Conservation (phyloP, 805 yeast species). For the Starmerella stigmatis region DNA sequence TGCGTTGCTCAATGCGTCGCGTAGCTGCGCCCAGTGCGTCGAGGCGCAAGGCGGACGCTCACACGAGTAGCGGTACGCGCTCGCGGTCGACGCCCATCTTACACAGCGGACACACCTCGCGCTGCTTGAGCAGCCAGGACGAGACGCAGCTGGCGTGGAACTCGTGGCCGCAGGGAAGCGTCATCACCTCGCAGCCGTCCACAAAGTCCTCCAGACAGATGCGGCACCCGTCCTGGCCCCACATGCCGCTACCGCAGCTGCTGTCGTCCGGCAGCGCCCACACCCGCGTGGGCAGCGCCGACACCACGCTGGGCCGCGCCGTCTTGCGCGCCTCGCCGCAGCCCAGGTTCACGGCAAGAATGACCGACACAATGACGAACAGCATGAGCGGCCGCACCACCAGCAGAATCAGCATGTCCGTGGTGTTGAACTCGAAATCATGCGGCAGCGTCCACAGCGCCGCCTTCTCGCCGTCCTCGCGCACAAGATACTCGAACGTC, state of each 20-base stretch:
- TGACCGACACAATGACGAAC: constrained; percentile 30
- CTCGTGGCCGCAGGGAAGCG: constrained; percentile 51
- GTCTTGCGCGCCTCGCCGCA: constrained; percentile 30
- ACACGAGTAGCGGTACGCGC: constrained; percentile 8
- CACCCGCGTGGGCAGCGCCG: constrained; percentile 31
- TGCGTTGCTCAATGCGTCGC: too few species aligned
- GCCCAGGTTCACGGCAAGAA: constrained; percentile 31
- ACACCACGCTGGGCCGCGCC: constrained; percentile 33
- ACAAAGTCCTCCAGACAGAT: constrained; percentile 50
- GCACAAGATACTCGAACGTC: constrained; percentile 30
- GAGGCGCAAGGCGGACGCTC: too few species aligned
- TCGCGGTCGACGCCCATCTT: constrained; percentile 31
- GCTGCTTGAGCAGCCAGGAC: constrained; percentile 48
- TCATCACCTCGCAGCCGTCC: constrained; percentile 40
- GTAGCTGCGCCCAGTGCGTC: too few species aligned
- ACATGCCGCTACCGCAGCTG: neutral
- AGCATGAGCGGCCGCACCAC: constrained; percentile 35
- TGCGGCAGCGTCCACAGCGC: constrained; percentile 16
- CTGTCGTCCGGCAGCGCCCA: constrained; percentile 24
- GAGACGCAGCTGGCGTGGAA: constrained; percentile 49
- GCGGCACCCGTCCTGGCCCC: constrained; percentile 36
- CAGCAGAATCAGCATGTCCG: constrained; percentile 32
- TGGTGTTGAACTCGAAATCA: constrained; percentile 24
- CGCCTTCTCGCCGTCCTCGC: constrained; percentile 11
- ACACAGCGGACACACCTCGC: constrained; percentile 51